phyloP scores from a whole-genome alignment of 2,329 filamentous ascomycete genomes.

The Apiospora kogelbergensis region DNA sequence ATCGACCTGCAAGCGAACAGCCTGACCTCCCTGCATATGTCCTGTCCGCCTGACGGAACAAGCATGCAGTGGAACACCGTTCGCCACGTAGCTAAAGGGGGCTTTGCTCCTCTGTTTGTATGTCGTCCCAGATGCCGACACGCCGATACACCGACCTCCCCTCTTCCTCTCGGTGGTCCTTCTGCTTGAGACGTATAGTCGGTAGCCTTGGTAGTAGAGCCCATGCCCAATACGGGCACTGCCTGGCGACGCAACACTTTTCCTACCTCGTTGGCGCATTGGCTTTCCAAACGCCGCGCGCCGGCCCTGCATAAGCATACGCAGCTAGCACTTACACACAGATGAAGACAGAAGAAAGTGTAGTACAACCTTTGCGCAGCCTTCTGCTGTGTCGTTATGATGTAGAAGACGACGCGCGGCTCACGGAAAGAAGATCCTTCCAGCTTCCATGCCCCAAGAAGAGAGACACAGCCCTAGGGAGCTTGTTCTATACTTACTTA shows the following conservation, averaged over 20 bases:
- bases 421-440: not conserved
- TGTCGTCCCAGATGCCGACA: not conserved
- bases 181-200: not conserved
- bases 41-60: not conserved
- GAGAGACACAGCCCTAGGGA: not conserved
- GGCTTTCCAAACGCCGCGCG: not conserved
- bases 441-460: not conserved
- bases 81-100: slow-evolving; percentile 6
- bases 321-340: not conserved
- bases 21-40: not conserved
- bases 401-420: not conserved
- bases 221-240: not conserved
- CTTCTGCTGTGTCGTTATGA: not conserved
- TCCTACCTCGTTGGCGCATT: not conserved
- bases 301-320: not conserved
- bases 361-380: not conserved
- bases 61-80: not conserved
- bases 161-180: not conserved
- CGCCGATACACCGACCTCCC: not conserved
- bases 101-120: not conserved
- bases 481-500: not conserved
- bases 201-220: not conserved
- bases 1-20: not conserved
- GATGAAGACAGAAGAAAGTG: not conserved
- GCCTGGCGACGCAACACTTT: not conserved